phyloP scores from a whole-genome alignment of 495 filamentous ascomycete genomes.

The Hyaloscypha finlandica region DNA sequence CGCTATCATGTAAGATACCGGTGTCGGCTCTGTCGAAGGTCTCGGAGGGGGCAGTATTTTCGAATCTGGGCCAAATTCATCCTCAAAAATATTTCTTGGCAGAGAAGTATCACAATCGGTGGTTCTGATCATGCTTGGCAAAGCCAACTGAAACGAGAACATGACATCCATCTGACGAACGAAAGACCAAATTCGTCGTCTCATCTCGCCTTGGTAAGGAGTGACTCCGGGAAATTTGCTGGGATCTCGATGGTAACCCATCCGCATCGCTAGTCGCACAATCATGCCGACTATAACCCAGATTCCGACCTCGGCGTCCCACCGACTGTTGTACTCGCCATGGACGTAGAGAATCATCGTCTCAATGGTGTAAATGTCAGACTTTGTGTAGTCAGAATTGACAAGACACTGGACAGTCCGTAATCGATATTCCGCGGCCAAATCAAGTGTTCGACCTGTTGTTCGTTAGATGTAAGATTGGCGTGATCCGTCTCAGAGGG shows the following conservation, averaged over 20 bases:
- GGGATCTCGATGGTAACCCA: slow-evolving; percentile 94
- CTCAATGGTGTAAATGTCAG: slow-evolving; percentile 84
- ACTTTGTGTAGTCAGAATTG: slow-evolving; percentile 87
- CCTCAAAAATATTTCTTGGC: slow-evolving; percentile 90
- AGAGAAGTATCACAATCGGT: slow-evolving; percentile 83
- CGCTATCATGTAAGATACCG: slow-evolving; percentile 83
- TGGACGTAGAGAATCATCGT: slow-evolving; percentile 83
- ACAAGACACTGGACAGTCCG: slow-evolving; percentile 87
- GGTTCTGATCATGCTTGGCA: slow-evolving; percentile 85
- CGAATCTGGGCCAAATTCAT: slow-evolving; percentile 83
- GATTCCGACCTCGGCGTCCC: slow-evolving; percentile 77
- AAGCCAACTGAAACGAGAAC: slow-evolving; percentile 87
- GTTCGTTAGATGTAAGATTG: background rate
- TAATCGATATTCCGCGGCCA: slow-evolving; percentile 76
- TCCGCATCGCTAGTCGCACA: slow-evolving; percentile 83
- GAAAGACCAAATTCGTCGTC: slow-evolving; percentile 84
- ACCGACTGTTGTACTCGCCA: slow-evolving; percentile 74
- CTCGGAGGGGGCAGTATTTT: slow-evolving; percentile 75
- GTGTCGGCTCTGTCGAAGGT: slow-evolving; percentile 76
- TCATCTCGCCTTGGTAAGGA: slow-evolving; percentile 89
- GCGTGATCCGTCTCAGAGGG: background rate
- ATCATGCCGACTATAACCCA: slow-evolving; percentile 83
- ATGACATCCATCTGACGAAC: slow-evolving; percentile 79
- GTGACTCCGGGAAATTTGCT: slow-evolving; percentile 80
- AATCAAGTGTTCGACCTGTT: slow-evolving; percentile 65